phyloP scores from a whole-genome alignment of 257 asterid genomes.

The Hygrophila difformis region DNA sequence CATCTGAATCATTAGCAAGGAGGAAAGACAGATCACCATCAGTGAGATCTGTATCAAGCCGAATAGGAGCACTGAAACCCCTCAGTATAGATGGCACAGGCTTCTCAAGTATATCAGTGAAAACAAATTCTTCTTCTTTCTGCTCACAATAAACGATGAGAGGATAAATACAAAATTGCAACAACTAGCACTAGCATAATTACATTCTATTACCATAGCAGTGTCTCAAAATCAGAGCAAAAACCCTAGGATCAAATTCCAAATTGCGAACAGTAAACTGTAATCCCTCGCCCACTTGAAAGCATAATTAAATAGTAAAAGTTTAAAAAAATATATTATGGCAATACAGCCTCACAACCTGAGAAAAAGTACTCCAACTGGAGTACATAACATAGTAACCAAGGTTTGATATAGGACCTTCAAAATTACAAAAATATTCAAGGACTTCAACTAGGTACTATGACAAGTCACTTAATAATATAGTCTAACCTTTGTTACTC shows the following conservation, averaged over 20 bases:
- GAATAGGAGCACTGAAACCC: conserved; percentile 83
- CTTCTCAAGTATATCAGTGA: conserved; percentile 40
- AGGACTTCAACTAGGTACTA: too few relatives aligned
- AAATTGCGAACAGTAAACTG: too few relatives aligned
- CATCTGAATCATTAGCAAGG: conserved; percentile 79
- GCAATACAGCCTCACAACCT: too few relatives aligned
- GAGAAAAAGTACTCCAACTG: background rate
- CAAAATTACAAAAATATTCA: background rate
- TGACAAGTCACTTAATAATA: background rate
- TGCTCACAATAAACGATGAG: conserved; percentile 19
- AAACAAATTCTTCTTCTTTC: conserved; percentile 76
- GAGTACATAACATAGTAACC: too few relatives aligned
- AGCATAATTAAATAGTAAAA: too few relatives aligned
- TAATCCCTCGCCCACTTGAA: too few relatives aligned
- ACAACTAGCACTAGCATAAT: too few relatives aligned
- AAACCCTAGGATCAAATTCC: too few relatives aligned
- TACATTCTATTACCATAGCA: background rate
- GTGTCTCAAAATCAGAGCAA: background rate
- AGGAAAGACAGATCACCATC: conserved; percentile 63
- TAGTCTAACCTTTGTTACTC: conserved; percentile 54
- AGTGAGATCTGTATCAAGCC: conserved; percentile 65
- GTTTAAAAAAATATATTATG: too few relatives aligned
- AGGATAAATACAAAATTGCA: background rate
- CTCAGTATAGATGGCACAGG: conserved; percentile 69
- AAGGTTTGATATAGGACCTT: too few relatives aligned